These are phyloP conservation scores for Myochromella boudieri DNA, from an alignment of 768 basidiomycete genomes.

Conservation along the genomic window DNA sequence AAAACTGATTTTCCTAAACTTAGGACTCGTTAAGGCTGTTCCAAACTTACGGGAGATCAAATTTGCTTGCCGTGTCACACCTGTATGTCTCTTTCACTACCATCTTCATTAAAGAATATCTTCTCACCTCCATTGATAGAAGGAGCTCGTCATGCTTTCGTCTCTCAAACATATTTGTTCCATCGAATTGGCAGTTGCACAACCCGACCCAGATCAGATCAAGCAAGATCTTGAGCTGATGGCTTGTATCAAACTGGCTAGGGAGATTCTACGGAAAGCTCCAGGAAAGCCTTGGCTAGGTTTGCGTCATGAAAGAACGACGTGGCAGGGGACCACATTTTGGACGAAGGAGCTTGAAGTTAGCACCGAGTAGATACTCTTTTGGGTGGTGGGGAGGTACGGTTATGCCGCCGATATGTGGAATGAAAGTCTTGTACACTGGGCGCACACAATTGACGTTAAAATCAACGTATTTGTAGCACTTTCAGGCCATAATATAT, in stretches of 20 bases:
- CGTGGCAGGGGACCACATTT: neutral
- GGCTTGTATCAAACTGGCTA: slow-evolving; percentile 15
- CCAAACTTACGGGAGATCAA: slow-evolving; percentile 20
- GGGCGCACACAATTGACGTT: too few relatives aligned
- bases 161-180: slow-evolving; percentile 2
- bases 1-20: neutral
- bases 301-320: neutral
- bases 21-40: slow-evolving; percentile 22
- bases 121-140: neutral
- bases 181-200: slow-evolving; percentile 2
- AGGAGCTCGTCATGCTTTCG: neutral
- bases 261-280: slow-evolving; percentile 15
- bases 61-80: slow-evolving; percentile 8
- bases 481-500: too few relatives aligned
- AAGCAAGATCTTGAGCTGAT: neutral
- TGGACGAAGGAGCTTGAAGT: neutral
- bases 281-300: neutral
- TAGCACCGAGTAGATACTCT: neutral
- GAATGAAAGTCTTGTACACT: too few relatives aligned
- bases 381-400: too few relatives aligned
- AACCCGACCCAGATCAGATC: neutral
- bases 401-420: too few relatives aligned
- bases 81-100: slow-evolving; percentile 4
- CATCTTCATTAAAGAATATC: neutral
- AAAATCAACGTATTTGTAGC: too few relatives aligned